Evolutionary conservation across 352 stramenopile genomes (phyloP).

Genomic region (Thalassiosira exigua): DNA sequence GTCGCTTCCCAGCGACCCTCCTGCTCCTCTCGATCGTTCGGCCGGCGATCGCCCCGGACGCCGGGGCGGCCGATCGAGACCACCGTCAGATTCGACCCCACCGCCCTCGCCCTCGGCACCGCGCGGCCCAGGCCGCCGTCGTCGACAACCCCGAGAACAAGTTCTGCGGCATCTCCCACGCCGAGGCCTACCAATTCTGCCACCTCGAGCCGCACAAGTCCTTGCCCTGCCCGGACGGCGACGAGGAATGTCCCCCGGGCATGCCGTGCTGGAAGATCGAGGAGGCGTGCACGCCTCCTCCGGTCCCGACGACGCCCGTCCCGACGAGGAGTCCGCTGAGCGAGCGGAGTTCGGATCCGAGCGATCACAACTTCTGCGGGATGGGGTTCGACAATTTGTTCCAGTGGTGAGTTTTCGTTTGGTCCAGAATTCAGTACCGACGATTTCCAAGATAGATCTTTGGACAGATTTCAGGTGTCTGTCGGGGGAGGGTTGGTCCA

Average conservation of each 20-base stretch:
- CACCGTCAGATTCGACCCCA: slow-evolving; percentile 12
- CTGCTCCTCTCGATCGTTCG: background rate
- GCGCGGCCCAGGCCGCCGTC: background rate
- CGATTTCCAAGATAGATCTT: too few relatives aligned
- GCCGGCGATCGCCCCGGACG: background rate
- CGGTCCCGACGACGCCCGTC: background rate
- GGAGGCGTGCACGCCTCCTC: slow-evolving; percentile 32
- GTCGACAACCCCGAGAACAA: slow-evolving; percentile 39
- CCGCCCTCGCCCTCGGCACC: background rate
- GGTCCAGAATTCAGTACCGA: too few relatives aligned
- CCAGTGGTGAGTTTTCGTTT: slow-evolving; percentile 36
- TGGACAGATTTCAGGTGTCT: too few relatives aligned
- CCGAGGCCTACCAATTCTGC: slow-evolving; percentile 46
- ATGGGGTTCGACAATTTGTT: slow-evolving; percentile 58
- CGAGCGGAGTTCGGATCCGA: slow-evolving; percentile 15
- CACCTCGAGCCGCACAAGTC: slow-evolving; percentile 40
- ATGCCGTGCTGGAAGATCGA: slow-evolving; percentile 45
- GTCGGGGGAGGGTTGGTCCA: too few relatives aligned
- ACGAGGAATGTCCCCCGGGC: slow-evolving; percentile 43
- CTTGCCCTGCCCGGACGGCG: slow-evolving; percentile 35
- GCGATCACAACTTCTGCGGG: slow-evolving; percentile 56
- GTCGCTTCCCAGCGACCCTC: background rate
- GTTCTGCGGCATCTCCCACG: slow-evolving; percentile 50
- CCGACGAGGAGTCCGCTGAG: slow-evolving; percentile 38
- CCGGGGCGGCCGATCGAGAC: too few relatives aligned